Evolutionary conservation across 192 early-diverging fungal genomes (phyloP).

Genomic region (Umbelopsis vinacea): DNA sequence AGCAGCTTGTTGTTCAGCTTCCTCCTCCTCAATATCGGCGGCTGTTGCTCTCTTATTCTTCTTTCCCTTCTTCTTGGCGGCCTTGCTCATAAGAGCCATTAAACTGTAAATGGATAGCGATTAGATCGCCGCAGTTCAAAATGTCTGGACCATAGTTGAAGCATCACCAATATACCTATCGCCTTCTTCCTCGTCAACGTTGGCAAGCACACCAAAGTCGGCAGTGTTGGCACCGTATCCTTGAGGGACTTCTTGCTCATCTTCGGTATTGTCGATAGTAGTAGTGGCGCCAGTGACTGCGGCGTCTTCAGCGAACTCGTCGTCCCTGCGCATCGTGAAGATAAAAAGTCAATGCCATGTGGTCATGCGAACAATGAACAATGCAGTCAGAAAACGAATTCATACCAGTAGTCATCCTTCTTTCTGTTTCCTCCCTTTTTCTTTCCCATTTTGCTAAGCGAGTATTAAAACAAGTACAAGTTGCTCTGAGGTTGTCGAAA

Average conservation of each 20-base stretch:
- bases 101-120: constrained; percentile 28
- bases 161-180: constrained; percentile 37
- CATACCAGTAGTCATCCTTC: constrained; percentile 63
- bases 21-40: constrained; percentile 34
- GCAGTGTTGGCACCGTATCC: constrained; percentile 11
- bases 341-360: not conserved
- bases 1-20: constrained; percentile 58
- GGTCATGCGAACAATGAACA: not conserved
- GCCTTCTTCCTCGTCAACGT: constrained; percentile 45
- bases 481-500: not conserved
- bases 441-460: constrained; percentile 50
- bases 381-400: not conserved
- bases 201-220: constrained; percentile 28
- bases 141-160: not conserved
- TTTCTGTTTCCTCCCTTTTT: constrained; percentile 60
- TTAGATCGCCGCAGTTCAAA: not conserved
- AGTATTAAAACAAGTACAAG: constrained; percentile 18
- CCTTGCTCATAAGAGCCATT: constrained; percentile 52
- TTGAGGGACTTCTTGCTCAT: constrained; percentile 28
- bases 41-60: constrained; percentile 47
- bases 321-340: constrained; percentile 43
- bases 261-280: constrained; percentile 23
- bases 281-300: constrained; percentile 39
- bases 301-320: constrained; percentile 58
- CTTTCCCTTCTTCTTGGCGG: constrained; percentile 58